phyloP scores from a whole-genome alignment of 306 rosid species.

The Casuarina cunninghamiana region DNA sequence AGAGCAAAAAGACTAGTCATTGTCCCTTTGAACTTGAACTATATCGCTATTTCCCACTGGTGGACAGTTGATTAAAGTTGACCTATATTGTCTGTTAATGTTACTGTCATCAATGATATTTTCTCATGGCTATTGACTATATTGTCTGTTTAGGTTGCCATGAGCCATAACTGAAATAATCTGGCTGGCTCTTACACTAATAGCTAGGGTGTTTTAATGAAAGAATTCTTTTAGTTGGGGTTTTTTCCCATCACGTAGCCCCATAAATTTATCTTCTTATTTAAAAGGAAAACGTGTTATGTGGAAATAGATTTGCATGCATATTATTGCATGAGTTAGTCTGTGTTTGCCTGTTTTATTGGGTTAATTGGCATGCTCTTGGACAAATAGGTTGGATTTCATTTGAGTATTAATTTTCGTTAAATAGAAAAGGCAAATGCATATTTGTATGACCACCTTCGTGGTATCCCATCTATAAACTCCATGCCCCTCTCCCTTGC shows the following conservation, averaged over 20 bases:
- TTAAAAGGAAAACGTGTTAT: neutral
- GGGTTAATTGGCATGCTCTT: too few species aligned
- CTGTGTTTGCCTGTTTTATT: too few species aligned
- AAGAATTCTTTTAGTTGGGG: neutral
- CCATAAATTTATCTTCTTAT: neutral
- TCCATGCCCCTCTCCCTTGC: neutral
- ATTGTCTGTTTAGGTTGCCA: neutral
- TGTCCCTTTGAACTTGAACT: neutral
- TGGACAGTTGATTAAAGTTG: neutral
- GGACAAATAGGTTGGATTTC: too few species aligned
- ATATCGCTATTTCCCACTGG: neutral
- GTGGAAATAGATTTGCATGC: too few species aligned
- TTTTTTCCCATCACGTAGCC: neutral
- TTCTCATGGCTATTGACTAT: neutral
- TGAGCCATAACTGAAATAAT: neutral
- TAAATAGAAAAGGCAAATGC: neutral
- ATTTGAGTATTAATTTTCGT: too few species aligned
- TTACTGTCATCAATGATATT: too few species aligned
- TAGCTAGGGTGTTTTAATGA: neutral
- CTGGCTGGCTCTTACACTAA: neutral
- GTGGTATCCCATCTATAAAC: neutral
- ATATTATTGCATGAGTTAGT: too few species aligned
- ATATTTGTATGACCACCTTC: neutral
- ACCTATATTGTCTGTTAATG: neutral
- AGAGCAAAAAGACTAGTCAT: neutral